These are phyloP conservation scores for Sinapis alba DNA, from an alignment of 441 rosid species.

Conservation along the genomic window DNA sequence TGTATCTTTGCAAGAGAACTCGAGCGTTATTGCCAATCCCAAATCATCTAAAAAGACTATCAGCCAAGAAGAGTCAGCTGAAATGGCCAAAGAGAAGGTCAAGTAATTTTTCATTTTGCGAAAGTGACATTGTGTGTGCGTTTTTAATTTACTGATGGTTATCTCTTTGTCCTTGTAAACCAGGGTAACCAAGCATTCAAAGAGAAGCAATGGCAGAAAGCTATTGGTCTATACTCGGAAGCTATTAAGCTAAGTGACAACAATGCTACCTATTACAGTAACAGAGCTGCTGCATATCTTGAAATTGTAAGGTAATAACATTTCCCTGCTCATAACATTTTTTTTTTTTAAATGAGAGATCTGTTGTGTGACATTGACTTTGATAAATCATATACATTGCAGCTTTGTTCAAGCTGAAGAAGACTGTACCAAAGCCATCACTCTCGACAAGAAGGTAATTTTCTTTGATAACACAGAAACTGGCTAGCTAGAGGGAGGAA, in stretches of 20 bases:
- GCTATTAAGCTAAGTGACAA: constrained; percentile 3
- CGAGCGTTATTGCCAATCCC: constrained; percentile 49
- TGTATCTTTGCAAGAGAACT: constrained; percentile 73
- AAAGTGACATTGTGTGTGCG: not conserved
- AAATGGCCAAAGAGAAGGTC: constrained; percentile 89
- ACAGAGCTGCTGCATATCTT: constrained; percentile 10
- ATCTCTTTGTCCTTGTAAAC: constrained; percentile 8
- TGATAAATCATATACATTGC: constrained; percentile 33
- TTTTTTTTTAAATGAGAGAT: not conserved
- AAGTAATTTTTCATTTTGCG: not conserved
- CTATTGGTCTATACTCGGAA: constrained; percentile 1
- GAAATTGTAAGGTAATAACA: not conserved
- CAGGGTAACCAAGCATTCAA: constrained; percentile 73
- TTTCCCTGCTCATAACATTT: too few relatives aligned
- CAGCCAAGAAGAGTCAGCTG: constrained; percentile 65
- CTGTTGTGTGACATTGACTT: constrained; percentile 10
- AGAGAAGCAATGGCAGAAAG: constrained; percentile 9
- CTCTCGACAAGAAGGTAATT: constrained; percentile 2
- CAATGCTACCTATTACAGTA: constrained; percentile 1
- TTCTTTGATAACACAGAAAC: not conserved
- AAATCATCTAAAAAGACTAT: constrained; percentile 47
- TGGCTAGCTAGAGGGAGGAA: too few relatives aligned
- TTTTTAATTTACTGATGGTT: not conserved
- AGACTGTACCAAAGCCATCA: constrained; percentile 6
- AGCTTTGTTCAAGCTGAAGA: constrained; percentile 28